phyloP scores from a whole-genome alignment of 2,329 filamentous ascomycete genomes.

The Phialocephala sp. region DNA sequence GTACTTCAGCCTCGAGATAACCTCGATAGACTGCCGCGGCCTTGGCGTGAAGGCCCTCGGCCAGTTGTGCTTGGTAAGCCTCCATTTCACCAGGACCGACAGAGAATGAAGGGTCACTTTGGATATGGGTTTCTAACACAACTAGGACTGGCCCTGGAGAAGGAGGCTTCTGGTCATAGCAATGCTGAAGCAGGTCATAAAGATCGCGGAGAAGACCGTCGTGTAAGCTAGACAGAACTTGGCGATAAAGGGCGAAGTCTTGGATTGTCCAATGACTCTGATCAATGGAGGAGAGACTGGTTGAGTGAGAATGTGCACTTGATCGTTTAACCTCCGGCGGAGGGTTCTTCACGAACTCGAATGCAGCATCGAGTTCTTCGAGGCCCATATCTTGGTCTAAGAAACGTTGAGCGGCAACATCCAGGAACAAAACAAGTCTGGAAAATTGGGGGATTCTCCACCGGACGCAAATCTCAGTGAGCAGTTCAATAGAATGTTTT shows the following conservation, averaged over 20 bases:
- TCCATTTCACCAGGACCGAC: slow-evolving; percentile 72
- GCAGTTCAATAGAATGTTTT: slow-evolving; percentile 78
- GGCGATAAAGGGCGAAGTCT: slow-evolving; percentile 74
- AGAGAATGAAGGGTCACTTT: slow-evolving; percentile 76
- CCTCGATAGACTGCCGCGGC: slow-evolving; percentile 81
- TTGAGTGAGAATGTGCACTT: slow-evolving; percentile 41
- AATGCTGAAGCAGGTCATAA: slow-evolving; percentile 84
- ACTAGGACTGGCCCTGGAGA: slow-evolving; percentile 79
- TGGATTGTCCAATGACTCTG: slow-evolving; percentile 69
- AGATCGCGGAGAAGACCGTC: slow-evolving; percentile 86
- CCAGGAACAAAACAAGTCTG: slow-evolving; percentile 79
- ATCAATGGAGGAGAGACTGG: slow-evolving; percentile 60
- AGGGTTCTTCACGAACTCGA: slow-evolving; percentile 80
- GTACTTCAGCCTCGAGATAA: slow-evolving; percentile 80
- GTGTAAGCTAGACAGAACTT: slow-evolving; percentile 75
- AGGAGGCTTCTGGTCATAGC: slow-evolving; percentile 87
- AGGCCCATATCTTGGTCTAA: slow-evolving; percentile 81
- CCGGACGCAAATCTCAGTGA: slow-evolving; percentile 83
- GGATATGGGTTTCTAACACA: slow-evolving; percentile 81
- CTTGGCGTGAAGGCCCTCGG: slow-evolving; percentile 73
- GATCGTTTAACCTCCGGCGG: slow-evolving; percentile 63
- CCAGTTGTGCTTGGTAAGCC: slow-evolving; percentile 74
- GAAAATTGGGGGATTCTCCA: slow-evolving; percentile 91
- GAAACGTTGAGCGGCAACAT: slow-evolving; percentile 85
- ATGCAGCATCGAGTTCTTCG: slow-evolving; percentile 81